A percentile compares a stretch with the other conserved stretches of the same genome.
Evolutionary conservation across 2,329 filamentous ascomycete genomes (phyloP).

Genomic region (Cladosporium oxysporum): DNA sequence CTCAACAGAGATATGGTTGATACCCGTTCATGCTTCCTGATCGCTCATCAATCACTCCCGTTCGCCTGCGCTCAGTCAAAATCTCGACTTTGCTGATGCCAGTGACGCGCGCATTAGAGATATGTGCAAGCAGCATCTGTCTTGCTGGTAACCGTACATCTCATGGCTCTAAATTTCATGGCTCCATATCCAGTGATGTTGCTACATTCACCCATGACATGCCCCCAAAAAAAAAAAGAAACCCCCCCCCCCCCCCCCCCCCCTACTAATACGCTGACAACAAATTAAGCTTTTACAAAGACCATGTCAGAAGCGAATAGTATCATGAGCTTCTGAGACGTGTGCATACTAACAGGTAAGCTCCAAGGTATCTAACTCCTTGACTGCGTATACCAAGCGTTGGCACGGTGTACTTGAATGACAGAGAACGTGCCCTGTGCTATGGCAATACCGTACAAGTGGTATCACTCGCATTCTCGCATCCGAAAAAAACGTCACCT

Average conservation of each 20-base stretch:
- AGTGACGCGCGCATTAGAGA: background rate
- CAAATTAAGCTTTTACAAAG: background rate
- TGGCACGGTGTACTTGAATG: background rate
- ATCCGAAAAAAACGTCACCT: background rate
- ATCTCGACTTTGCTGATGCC: background rate
- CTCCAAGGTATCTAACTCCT: background rate
- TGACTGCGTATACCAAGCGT: background rate
- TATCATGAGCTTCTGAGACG: background rate
- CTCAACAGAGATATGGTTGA: conserved; percentile 72
- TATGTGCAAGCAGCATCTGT: background rate
- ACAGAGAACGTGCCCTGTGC: background rate
- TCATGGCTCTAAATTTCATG: background rate
- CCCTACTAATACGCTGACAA: background rate
- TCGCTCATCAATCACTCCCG: background rate
- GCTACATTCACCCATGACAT: background rate
- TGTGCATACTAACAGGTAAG: background rate
- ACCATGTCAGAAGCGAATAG: no score
- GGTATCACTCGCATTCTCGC: background rate
- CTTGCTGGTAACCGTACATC: background rate
- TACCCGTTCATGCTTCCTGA: background rate
- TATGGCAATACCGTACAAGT: background rate
- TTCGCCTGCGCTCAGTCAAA: background rate
- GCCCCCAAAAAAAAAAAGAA: background rate
- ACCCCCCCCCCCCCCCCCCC: no score
- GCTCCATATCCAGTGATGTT: background rate